Evolutionary conservation across 1,284 basidiomycete genomes (phyloP).

Genomic region (Irpex sp.): DNA sequence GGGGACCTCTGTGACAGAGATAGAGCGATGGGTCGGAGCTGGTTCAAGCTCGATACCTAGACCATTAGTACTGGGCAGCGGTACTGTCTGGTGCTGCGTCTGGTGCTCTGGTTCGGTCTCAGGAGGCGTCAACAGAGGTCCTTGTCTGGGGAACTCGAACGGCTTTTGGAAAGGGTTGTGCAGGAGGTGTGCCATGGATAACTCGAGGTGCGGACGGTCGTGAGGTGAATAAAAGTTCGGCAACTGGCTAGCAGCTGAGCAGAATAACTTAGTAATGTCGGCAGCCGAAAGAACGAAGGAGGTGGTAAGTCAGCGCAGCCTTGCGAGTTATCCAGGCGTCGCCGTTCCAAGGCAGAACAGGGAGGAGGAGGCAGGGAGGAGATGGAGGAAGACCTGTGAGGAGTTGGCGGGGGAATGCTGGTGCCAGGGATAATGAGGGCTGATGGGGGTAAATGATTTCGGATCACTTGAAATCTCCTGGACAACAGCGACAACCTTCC

Average conservation of each 20-base stretch:
- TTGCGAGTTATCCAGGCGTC: slow-evolving; percentile 13
- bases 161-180: slow-evolving; percentile 46
- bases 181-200: slow-evolving; percentile 45
- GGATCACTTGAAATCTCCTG: slow-evolving; percentile 25
- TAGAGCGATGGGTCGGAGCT: slow-evolving; percentile 17
- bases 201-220: slow-evolving; percentile 15
- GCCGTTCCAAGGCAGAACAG: neutral
- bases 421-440: neutral
- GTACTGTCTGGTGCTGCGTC: slow-evolving; percentile 5
- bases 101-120: slow-evolving; percentile 46
- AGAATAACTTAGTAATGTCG: slow-evolving; percentile 11
- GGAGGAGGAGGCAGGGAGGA: neutral
- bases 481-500: slow-evolving; percentile 22
- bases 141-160: slow-evolving; percentile 43
- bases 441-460: slow-evolving; percentile 2
- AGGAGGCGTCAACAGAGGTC: slow-evolving; percentile 46
- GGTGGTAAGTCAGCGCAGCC: neutral
- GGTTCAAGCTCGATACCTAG: slow-evolving; percentile 22
- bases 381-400: neutral
- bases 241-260: slow-evolving; percentile 23
- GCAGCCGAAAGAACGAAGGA: neutral
- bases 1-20: slow-evolving; percentile 16
- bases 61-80: slow-evolving; percentile 9
- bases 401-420: neutral
- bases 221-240: slow-evolving; percentile 12